phyloP scores from a whole-genome alignment of 2,329 filamentous ascomycete genomes.

The Penicillium glabrum region DNA sequence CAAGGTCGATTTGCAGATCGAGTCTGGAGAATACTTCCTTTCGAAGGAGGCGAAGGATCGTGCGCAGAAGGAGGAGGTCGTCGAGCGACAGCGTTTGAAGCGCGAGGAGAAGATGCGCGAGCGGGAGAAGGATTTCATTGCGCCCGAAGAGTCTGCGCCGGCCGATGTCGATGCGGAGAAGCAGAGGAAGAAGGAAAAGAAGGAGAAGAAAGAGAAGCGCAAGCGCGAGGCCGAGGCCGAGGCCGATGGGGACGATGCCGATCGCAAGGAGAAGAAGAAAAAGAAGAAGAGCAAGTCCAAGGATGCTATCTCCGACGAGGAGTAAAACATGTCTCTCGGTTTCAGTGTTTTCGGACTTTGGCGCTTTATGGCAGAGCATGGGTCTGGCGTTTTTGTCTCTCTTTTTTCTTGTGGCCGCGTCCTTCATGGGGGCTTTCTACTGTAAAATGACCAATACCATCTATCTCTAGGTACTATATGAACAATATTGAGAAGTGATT shows the following conservation, averaged over 20 bases:
- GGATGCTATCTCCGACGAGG: conserved; percentile 27
- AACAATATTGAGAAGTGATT: neutral
- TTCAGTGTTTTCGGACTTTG: conserved; percentile 23
- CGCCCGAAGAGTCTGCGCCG: conserved; percentile 72
- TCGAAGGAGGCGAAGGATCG: conserved; percentile 90
- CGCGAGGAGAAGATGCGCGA: conserved; percentile 86
- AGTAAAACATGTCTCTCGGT: conserved; percentile 18
- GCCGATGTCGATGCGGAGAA: conserved; percentile 57
- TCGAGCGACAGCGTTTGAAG: conserved; percentile 82
- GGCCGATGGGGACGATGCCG: conserved; percentile 31
- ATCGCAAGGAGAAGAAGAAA: conserved; percentile 65
- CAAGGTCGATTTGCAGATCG: conserved; percentile 97
- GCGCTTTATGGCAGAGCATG: conserved; percentile 41
- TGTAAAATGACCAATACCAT: conserved; percentile 15
- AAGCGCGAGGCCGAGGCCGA: conserved; percentile 38
- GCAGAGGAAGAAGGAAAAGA: conserved; percentile 50
- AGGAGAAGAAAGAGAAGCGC: conserved; percentile 47
- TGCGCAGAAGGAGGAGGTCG: conserved; percentile 72
- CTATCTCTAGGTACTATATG: neutral
- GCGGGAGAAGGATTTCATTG: conserved; percentile 80
- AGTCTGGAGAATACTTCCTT: conserved; percentile 95
- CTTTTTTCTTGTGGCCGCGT: conserved; percentile 13
- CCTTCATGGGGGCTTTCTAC: conserved; percentile 11
- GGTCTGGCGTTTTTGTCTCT: conserved; percentile 33
- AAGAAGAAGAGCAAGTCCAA: conserved; percentile 44